Evolutionary conservation across 176 grass and related monocot species (phyloP).

Genomic region (Chloris gayana): DNA sequence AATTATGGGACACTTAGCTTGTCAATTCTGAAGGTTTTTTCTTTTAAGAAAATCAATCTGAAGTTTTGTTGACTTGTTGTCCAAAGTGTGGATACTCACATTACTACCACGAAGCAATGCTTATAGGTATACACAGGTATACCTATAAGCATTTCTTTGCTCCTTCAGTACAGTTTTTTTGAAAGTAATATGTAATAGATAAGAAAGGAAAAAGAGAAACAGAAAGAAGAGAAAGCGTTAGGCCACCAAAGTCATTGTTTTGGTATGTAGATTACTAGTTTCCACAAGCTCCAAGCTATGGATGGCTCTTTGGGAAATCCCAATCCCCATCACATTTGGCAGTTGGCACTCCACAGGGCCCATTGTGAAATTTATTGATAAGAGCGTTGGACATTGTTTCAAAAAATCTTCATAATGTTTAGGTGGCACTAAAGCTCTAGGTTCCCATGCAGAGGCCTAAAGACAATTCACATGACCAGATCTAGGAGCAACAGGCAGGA

Average conservation of each 20-base stretch:
- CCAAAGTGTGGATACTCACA: too few relatives aligned
- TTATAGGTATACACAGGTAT: neutral
- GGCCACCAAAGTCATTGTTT: neutral
- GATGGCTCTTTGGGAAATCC: neutral
- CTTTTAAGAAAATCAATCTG: too few relatives aligned
- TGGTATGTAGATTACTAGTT: neutral
- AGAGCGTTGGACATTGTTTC: neutral
- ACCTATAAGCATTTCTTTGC: constrained; percentile 15
- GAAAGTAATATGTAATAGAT: neutral
- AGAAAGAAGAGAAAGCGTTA: neutral
- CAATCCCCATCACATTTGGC: neutral
- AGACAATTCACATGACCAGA: neutral
- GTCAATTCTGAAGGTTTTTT: neutral
- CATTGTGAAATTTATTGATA: neutral
- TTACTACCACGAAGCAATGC: constrained; percentile 1
- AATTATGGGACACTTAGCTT: neutral
- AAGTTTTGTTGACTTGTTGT: neutral
- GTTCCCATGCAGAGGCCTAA: neutral
- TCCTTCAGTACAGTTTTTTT: too few relatives aligned
- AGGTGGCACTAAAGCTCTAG: neutral
- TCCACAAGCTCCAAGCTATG: neutral
- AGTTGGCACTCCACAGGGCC: neutral
- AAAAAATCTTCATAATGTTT: neutral
- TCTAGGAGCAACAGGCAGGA: neutral
- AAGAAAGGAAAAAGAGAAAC: neutral